A percentile compares a stretch with the other conserved stretches of the same genome.
These are phyloP conservation scores for Candida alai DNA, from an alignment of 805 yeast genomes.

Conservation along the genomic window DNA sequence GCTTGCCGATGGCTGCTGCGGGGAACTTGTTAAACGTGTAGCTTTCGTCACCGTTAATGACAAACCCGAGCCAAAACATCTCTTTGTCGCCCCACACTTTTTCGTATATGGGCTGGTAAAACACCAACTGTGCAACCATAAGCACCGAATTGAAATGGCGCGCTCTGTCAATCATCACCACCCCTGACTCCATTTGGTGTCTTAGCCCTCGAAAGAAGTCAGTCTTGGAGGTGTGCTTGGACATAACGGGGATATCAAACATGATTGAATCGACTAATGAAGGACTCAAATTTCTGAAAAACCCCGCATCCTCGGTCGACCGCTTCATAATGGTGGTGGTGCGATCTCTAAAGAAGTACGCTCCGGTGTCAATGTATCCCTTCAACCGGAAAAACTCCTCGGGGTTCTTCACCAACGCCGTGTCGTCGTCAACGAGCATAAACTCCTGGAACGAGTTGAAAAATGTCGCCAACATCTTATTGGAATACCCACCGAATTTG, in stretches of 20 bases:
- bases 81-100: constrained; percentile 26
- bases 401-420: constrained; percentile 29
- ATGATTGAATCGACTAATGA: constrained; percentile 20
- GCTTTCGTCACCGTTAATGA: constrained; percentile 22
- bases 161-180: constrained; percentile 20
- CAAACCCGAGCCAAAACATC: constrained; percentile 28
- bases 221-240: constrained; percentile 24
- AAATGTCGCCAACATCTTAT: constrained; percentile 50
- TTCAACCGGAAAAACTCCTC: constrained; percentile 21
- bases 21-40: constrained; percentile 20
- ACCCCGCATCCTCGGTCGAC: constrained; percentile 18
- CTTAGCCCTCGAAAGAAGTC: constrained; percentile 33
- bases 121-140: constrained; percentile 22
- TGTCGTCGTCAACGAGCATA: constrained; percentile 51
- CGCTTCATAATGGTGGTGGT: constrained; percentile 21
- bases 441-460: constrained; percentile 56
- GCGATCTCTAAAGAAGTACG: constrained; percentile 28
- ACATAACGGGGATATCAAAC: constrained; percentile 31
- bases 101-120: constrained; percentile 16
- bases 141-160: constrained; percentile 21
- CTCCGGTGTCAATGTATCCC: constrained; percentile 28
- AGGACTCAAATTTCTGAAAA: constrained; percentile 21
- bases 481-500: constrained; percentile 18
- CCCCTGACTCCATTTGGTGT: constrained; percentile 33
- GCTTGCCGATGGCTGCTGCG: constrained; percentile 25